phyloP scores from a whole-genome alignment of 768 basidiomycete species.

The Tephrocybe rancida region DNA sequence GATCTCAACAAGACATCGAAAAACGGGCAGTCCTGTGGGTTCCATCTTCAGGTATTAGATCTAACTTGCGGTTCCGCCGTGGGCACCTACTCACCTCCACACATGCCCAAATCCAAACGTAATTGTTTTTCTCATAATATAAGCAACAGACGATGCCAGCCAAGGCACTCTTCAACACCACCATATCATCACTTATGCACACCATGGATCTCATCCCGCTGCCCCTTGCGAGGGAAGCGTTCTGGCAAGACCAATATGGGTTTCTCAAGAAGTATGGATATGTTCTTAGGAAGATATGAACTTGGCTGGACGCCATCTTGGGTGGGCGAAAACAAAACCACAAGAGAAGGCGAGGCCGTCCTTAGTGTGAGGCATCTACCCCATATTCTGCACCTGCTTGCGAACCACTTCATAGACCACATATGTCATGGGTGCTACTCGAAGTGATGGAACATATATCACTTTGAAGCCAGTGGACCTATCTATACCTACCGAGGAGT shows the following conservation, averaged over 20 bases:
- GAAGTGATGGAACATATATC: constrained; percentile 31
- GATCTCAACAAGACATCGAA: too few relatives aligned
- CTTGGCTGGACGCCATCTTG: constrained; percentile 32
- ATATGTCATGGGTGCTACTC: constrained; percentile 31
- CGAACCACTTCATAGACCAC: not conserved
- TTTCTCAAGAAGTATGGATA: constrained; percentile 33
- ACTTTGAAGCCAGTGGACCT: constrained; percentile 28
- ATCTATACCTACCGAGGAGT: constrained; percentile 22
- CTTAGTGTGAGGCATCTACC: not conserved
- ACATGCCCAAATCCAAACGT: too few relatives aligned
- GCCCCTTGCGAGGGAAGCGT: not conserved
- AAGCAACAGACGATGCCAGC: too few relatives aligned
- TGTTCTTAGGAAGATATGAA: constrained; percentile 28
- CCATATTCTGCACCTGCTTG: not conserved
- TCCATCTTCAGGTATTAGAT: too few relatives aligned
- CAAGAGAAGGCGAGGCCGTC: not conserved
- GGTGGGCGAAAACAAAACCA: constrained; percentile 5
- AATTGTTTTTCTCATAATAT: too few relatives aligned
- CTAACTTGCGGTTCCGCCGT: too few relatives aligned
- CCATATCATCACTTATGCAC: too few relatives aligned
- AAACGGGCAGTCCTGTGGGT: too few relatives aligned
- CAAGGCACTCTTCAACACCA: too few relatives aligned
- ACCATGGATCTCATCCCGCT: too few relatives aligned
- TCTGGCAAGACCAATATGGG: constrained; percentile 20
- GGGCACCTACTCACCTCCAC: too few relatives aligned